These are phyloP conservation scores for Mycena crocata DNA, from an alignment of 768 basidiomycete genomes.

Conservation along the genomic window DNA sequence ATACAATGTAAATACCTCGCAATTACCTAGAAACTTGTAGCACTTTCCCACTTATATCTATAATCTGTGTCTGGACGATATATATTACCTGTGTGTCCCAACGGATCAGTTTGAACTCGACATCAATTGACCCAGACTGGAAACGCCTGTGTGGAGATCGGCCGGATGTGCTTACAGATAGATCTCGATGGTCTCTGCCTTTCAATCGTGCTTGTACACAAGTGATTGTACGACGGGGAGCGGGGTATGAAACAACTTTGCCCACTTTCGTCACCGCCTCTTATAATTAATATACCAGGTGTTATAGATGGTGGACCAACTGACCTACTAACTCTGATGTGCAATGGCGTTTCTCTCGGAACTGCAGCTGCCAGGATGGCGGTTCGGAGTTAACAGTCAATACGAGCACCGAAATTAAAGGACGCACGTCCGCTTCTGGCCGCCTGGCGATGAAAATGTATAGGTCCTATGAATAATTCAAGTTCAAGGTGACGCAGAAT, in stretches of 20 bases:
- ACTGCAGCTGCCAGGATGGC: background rate
- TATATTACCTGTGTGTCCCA: background rate
- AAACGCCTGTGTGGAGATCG: background rate
- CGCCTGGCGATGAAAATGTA: too few relatives aligned
- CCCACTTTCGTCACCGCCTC: conserved; percentile 9
- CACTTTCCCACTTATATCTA: background rate
- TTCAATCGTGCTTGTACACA: background rate
- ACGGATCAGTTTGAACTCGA: conserved; percentile 10
- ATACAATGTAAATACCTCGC: conserved; percentile 13
- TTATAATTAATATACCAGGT: background rate
- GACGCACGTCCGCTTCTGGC: too few relatives aligned
- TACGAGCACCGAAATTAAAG: too few relatives aligned
- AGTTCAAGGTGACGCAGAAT: too few relatives aligned
- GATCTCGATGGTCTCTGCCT: background rate
- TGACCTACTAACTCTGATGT: background rate
- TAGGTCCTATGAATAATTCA: too few relatives aligned
- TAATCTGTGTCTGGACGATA: background rate
- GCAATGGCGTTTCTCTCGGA: background rate
- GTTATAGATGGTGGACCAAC: background rate
- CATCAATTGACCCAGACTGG: background rate
- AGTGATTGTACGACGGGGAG: background rate
- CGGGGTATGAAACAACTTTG: background rate
- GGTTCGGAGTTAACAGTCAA: background rate
- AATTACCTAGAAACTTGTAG: conserved; percentile 12
- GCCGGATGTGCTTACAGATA: background rate